Evolutionary conservation across 2,329 filamentous ascomycete genomes (phyloP).

Genomic region (Trichoderma cornu-damae): DNA sequence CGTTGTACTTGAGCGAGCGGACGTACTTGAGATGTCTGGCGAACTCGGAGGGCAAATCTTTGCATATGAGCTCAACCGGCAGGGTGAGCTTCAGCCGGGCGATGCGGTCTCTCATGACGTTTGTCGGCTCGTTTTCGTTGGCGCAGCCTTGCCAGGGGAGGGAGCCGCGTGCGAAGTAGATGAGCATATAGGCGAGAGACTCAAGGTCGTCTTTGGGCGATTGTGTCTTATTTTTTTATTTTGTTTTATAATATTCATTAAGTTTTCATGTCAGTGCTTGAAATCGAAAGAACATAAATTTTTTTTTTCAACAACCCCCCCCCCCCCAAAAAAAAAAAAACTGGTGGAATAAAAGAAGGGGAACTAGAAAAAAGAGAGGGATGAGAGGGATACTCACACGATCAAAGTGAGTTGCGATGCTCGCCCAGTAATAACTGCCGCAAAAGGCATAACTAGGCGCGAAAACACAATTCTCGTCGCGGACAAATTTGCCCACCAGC

Average conservation of each 20-base stretch:
- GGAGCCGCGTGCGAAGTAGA: constrained; percentile 17
- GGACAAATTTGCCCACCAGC: constrained; percentile 16
- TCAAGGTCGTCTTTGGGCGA: constrained; percentile 20
- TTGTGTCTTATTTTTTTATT: constrained; percentile 3
- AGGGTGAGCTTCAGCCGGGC: neutral
- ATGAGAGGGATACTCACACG: neutral
- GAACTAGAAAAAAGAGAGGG: too few relatives aligned
- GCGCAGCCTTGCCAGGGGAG: constrained; percentile 17
- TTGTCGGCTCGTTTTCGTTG: neutral
- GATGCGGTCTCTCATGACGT: neutral
- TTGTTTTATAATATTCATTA: too few relatives aligned
- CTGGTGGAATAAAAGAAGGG: too few relatives aligned
- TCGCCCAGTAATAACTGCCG: constrained; percentile 1
- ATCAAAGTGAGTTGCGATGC: neutral
- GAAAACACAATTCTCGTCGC: neutral
- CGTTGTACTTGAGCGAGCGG: neutral
- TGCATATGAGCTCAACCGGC: neutral
- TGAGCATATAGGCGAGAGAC: constrained; percentile 19
- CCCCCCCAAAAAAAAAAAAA: too few relatives aligned
- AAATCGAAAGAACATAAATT: neutral
- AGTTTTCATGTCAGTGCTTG: neutral
- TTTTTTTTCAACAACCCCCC: too few relatives aligned
- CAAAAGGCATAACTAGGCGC: neutral
- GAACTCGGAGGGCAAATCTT: constrained; percentile 9
- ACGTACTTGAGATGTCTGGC: constrained; percentile 10